phyloP scores from a whole-genome alignment of 371 early-diverging fungal species.

The Actinomucor elegans region DNA sequence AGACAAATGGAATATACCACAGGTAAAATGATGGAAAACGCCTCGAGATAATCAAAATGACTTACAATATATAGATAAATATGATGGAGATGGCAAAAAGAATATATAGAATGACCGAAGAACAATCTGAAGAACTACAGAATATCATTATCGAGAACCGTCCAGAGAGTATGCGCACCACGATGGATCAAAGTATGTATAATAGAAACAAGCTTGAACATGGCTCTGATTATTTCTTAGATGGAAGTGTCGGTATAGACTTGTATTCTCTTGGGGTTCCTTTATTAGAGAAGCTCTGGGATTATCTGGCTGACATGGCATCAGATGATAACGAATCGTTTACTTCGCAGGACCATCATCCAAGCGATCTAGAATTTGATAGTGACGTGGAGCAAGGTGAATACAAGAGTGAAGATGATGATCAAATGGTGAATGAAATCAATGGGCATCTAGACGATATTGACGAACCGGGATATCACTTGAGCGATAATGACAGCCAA shows the following conservation, averaged over 20 bases:
- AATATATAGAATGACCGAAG: constrained; percentile 25
- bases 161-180: constrained; percentile 20
- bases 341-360: constrained; percentile 14
- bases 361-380: constrained; percentile 15
- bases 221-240: background rate
- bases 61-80: constrained; percentile 22
- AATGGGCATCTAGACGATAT: no score
- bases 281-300: constrained; percentile 35
- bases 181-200: constrained; percentile 2
- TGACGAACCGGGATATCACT: constrained; percentile 9
- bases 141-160: constrained; percentile 25
- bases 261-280: constrained; percentile 38
- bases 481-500: constrained; percentile 7
- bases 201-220: background rate
- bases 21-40: no score
- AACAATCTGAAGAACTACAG: constrained; percentile 28
- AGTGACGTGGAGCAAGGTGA: constrained; percentile 6
- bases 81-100: constrained; percentile 40
- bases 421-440: no score
- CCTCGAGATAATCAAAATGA: no score
- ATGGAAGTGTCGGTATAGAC: constrained; percentile 35
- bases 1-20: constrained; percentile 44
- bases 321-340: constrained; percentile 23
- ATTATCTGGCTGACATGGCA: constrained; percentile 21
- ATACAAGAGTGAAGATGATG: constrained; percentile 5